Evolutionary conservation across 192 early-diverging fungal species (phyloP).

Genomic region (Coemansia sp.): DNA sequence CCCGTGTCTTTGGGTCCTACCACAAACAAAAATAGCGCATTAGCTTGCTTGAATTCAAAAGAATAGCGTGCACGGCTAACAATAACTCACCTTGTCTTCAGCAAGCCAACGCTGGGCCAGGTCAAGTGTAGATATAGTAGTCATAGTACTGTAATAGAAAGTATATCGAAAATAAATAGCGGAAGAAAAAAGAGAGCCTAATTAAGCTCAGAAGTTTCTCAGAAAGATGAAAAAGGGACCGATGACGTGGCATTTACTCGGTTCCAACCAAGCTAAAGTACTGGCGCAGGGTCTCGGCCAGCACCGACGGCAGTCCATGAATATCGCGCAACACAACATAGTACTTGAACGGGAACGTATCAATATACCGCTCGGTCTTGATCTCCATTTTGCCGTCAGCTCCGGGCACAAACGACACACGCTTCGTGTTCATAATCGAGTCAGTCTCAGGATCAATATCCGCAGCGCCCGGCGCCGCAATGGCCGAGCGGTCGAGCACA

Average conservation of each 20-base stretch:
- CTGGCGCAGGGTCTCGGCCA: slow-evolving; percentile 93
- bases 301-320: slow-evolving; percentile 79
- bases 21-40: not conserved
- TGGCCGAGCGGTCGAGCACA: slow-evolving; percentile 72
- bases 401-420: slow-evolving; percentile 73
- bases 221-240: not conserved
- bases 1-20: slow-evolving; percentile 39
- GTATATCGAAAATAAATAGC: not conserved
- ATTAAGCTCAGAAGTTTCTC: not conserved
- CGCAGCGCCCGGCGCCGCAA: slow-evolving; percentile 5
- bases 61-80: not conserved
- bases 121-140: slow-evolving; percentile 1
- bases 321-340: slow-evolving; percentile 91
- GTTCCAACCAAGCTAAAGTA: slow-evolving; percentile 84
- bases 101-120: slow-evolving; percentile 51
- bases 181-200: not conserved
- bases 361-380: slow-evolving; percentile 81
- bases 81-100: slow-evolving; percentile 26
- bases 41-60: too few species aligned
- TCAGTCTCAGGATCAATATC: slow-evolving; percentile 42
- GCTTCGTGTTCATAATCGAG: slow-evolving; percentile 89
- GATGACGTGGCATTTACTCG: slow-evolving; percentile 21
- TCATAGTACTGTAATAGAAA: not conserved
- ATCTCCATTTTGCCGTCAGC: slow-evolving; percentile 62
- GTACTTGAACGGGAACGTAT: slow-evolving; percentile 98